phyloP scores from a whole-genome alignment of 2,329 filamentous ascomycete species.

The Niveomyces coronatus region DNA sequence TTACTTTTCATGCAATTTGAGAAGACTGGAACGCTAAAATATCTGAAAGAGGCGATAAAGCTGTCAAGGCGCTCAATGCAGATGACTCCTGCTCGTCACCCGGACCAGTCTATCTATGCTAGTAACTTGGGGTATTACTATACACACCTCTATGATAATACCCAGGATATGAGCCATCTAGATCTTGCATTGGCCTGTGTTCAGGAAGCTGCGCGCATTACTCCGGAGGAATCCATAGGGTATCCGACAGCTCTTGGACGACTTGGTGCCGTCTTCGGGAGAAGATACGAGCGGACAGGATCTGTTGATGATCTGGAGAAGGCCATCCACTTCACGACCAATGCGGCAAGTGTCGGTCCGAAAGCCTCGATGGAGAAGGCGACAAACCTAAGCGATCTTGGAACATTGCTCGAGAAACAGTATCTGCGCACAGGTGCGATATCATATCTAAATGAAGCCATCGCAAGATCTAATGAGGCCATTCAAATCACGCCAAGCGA shows the following conservation, averaged over 20 bases:
- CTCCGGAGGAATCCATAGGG: background rate
- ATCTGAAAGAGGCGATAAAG: background rate
- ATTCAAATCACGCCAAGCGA: background rate
- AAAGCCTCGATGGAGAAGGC: background rate
- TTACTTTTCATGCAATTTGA: conserved; percentile 1
- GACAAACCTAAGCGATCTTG: background rate
- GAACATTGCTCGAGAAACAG: conserved; percentile 1
- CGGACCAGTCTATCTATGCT: background rate
- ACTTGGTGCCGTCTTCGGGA: background rate
- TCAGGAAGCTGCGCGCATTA: background rate
- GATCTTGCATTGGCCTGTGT: background rate
- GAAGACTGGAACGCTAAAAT: background rate
- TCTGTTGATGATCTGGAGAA: background rate
- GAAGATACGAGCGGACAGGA: background rate
- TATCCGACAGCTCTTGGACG: background rate
- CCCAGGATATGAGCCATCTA: background rate
- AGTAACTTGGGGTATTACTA: background rate
- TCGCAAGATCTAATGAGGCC: background rate
- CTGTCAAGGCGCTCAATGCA: background rate
- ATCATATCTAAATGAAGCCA: conserved; percentile 7
- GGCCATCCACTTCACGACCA: background rate
- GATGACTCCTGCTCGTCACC: background rate
- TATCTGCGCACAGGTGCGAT: conserved; percentile 9
- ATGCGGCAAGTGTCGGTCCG: background rate
- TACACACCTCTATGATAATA: background rate